Percentiles rank a stretch among this genome's conserved stretches.
phyloP scores from a whole-genome alignment of 164 flowering plant species.

The Vitis cinerea region DNA sequence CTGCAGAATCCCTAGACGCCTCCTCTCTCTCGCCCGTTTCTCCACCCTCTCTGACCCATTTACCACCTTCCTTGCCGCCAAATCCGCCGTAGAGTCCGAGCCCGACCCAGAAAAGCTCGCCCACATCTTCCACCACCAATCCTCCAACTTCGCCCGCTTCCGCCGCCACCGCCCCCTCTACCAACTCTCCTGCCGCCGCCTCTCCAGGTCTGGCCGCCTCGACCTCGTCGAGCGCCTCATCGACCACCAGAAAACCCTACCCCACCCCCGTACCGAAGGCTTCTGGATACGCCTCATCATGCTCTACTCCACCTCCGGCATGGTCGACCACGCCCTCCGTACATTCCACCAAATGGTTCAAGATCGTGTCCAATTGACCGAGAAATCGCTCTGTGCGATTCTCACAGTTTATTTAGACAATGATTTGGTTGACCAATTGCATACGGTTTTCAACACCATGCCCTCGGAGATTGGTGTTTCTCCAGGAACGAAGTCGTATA shows the following conservation, averaged over 20 bases:
- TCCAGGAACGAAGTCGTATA: constrained; percentile 13
- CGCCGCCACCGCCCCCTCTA: constrained; percentile 24
- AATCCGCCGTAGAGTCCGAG: constrained; percentile 23
- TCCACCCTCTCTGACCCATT: constrained; percentile 6
- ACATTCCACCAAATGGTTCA: constrained; percentile 27
- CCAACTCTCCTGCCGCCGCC: constrained; percentile 20
- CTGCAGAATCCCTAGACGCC: constrained; percentile 5
- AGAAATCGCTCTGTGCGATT: constrained; percentile 30
- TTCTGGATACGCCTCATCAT: constrained; percentile 36
- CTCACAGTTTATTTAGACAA: constrained; percentile 18
- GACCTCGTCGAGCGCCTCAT: constrained; percentile 27
- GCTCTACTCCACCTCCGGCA: constrained; percentile 26
- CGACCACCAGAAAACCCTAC: constrained; percentile 13
- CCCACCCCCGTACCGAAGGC: constrained; percentile 22
- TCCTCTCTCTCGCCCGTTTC: constrained; percentile 8
- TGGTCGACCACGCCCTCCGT: constrained; percentile 29
- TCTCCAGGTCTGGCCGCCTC: constrained; percentile 17
- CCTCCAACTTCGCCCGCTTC: constrained; percentile 20
- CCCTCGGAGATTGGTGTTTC: constrained; percentile 16
- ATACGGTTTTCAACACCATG: constrained; percentile 8
- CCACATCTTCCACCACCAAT: constrained; percentile 16
- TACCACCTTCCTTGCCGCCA: constrained; percentile 10
- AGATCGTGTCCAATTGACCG: constrained; percentile 15
- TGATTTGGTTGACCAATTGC: constrained; percentile 15
- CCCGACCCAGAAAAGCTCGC: constrained; percentile 24